These are phyloP conservation scores for Chalara sp. DNA, from an alignment of 2,329 filamentous ascomycete genomes.

Conservation along the genomic window DNA sequence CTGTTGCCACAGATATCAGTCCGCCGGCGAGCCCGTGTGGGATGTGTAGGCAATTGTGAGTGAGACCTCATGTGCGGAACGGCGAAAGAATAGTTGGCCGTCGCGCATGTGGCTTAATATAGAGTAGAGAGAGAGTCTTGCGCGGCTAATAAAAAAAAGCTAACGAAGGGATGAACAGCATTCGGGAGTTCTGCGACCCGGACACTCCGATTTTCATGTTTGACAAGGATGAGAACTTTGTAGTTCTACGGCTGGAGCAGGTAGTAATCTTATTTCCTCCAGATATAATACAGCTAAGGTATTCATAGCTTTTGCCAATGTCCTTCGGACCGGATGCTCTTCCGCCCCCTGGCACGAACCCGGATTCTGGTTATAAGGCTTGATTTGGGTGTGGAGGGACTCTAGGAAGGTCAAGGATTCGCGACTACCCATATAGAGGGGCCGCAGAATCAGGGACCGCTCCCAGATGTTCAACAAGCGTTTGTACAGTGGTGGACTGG, in stretches of 20 bases:
- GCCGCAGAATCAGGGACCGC: too few species aligned
- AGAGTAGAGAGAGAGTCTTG: neutral
- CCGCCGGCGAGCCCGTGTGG: conserved; percentile 76
- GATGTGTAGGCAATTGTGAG: conserved; percentile 90
- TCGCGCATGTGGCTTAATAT: conserved; percentile 5
- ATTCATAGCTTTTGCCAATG: neutral
- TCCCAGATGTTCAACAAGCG: too few species aligned
- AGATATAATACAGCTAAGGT: too few species aligned
- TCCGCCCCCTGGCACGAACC: conserved; percentile 18
- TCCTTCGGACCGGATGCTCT: conserved; percentile 56
- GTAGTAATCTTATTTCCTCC: conserved; percentile 31
- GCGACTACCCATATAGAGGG: too few species aligned
- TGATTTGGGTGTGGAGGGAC: too few species aligned
- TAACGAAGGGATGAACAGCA: conserved; percentile 36
- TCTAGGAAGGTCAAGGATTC: too few species aligned
- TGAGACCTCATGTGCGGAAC: conserved; percentile 14
- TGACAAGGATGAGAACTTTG: conserved; percentile 68
- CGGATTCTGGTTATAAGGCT: neutral
- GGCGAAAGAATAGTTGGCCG: neutral
- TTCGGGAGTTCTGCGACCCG: conserved; percentile 68
- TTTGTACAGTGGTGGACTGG: too few species aligned
- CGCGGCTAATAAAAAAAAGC: neutral
- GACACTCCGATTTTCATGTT: conserved; percentile 84
- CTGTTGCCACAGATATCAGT: conserved; percentile 73
- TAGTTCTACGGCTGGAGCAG: conserved; percentile 64